These are phyloP conservation scores for Phyllachora maydis DNA, from an alignment of 2,329 filamentous ascomycete species.

Conservation along the genomic window DNA sequence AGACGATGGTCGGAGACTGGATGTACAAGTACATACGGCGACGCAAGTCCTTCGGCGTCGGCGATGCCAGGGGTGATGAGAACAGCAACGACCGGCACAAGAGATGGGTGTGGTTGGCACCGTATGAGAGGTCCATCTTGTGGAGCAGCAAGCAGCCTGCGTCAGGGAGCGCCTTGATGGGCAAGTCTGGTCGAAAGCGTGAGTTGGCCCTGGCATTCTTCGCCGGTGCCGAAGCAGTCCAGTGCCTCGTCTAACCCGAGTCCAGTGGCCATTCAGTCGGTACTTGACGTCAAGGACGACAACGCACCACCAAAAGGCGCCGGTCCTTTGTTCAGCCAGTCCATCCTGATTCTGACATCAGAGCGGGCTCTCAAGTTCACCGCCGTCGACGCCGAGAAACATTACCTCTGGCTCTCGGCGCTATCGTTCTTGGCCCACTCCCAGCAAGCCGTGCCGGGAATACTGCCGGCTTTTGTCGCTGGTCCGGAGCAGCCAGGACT, in stretches of 20 bases:
- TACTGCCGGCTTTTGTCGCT: conserved; percentile 34
- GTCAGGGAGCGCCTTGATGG: conserved; percentile 69
- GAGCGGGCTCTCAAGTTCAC: conserved; percentile 93
- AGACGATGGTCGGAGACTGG: conserved; percentile 97
- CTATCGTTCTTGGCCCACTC: conserved; percentile 90
- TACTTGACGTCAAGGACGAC: conserved; percentile 90
- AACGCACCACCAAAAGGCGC: conserved; percentile 60
- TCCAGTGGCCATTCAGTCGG: conserved; percentile 80
- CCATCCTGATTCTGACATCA: conserved; percentile 85
- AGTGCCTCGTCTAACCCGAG: conserved; percentile 8
- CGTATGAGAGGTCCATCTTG: conserved; percentile 87
- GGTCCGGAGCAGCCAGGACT: conserved; percentile 27
- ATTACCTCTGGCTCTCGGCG: conserved; percentile 88
- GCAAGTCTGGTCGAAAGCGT: conserved; percentile 89
- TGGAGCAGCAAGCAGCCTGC: conserved; percentile 97
- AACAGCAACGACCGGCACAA: conserved; percentile 69
- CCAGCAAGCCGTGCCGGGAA: conserved; percentile 58
- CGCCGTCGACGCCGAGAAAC: conserved; percentile 59
- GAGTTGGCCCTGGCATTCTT: conserved; percentile 29
- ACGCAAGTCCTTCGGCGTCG: conserved; percentile 75
- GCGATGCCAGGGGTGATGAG: conserved; percentile 45
- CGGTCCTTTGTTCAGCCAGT: conserved; percentile 59
- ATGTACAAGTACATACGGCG: conserved; percentile 83
- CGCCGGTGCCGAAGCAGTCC: no score
- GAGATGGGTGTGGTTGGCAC: conserved; percentile 95